Percentiles rank a stretch among this genome's conserved stretches.
Evolutionary conservation across 2,329 filamentous ascomycete genomes (phyloP).

Genomic region (Westerdykella sp.): DNA sequence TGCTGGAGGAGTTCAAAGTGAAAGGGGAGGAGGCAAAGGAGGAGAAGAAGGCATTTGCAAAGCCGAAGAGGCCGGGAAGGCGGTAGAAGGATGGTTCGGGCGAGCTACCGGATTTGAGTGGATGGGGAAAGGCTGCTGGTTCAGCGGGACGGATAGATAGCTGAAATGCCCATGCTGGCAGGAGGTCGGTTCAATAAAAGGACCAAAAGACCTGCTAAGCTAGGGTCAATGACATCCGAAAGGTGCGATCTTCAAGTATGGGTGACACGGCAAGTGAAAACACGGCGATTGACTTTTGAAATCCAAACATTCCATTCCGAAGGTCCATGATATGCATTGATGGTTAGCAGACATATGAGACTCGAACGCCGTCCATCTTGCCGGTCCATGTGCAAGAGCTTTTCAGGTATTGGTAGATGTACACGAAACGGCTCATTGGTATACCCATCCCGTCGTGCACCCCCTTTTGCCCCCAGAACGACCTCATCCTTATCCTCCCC

Average conservation of each 20-base stretch:
- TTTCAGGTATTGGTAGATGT: constrained; percentile 36
- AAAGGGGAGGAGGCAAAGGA: constrained; percentile 63
- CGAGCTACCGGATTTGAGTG: too few species aligned
- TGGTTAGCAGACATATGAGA: constrained; percentile 33
- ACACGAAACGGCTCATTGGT: constrained; percentile 31
- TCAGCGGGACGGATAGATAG: too few species aligned
- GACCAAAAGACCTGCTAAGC: too few species aligned
- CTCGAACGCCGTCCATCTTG: constrained; percentile 38
- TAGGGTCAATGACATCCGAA: too few species aligned
- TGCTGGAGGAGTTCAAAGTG: constrained; percentile 63
- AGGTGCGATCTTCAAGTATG: too few species aligned
- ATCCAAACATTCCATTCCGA: constrained; percentile 13
- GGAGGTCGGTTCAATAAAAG: too few species aligned
- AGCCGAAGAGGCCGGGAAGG: constrained; percentile 73
- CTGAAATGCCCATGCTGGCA: too few species aligned
- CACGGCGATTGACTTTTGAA: background rate
- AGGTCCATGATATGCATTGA: constrained; percentile 39
- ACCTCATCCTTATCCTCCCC: constrained; percentile 27
- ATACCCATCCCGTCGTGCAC: constrained; percentile 32
- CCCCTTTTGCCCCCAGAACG: constrained; percentile 28
- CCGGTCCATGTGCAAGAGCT: constrained; percentile 32
- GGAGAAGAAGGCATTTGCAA: constrained; percentile 64
- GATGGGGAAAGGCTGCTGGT: too few species aligned
- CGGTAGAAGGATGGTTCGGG: constrained; percentile 18
- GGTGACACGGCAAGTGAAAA: too few species aligned